A percentile compares a stretch with the other conserved stretches of the same genome.
Conservation (phyloP, 2,329 filamentous ascomycete species). For the Stachybotrys elegans region DNA sequence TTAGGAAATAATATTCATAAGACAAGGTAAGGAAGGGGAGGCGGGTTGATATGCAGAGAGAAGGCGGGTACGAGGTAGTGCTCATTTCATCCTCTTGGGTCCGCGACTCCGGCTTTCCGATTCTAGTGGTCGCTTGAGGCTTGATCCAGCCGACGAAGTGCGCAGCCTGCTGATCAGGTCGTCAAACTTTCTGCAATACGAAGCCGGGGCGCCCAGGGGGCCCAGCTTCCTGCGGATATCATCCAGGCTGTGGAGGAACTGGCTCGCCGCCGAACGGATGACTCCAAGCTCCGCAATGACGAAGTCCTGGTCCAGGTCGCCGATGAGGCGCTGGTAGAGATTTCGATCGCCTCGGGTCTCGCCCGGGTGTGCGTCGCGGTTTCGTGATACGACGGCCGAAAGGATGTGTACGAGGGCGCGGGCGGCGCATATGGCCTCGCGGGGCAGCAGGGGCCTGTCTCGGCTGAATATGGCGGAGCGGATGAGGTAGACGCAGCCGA, state of each 20-base stretch:
- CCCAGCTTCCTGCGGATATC: slow-evolving; percentile 25
- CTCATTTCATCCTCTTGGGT: slow-evolving; percentile 30
- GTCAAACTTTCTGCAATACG: slow-evolving; percentile 30
- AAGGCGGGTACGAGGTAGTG: background rate
- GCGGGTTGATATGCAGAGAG: background rate
- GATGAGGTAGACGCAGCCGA: slow-evolving; percentile 37
- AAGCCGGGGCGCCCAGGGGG: slow-evolving; percentile 24
- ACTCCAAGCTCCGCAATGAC: slow-evolving; percentile 37
- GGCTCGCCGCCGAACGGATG: slow-evolving; percentile 38
- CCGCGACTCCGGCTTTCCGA: slow-evolving; percentile 18
- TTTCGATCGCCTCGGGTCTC: slow-evolving; percentile 30
- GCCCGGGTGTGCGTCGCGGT: slow-evolving; percentile 28
- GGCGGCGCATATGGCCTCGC: slow-evolving; percentile 40
- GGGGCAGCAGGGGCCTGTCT: slow-evolving; percentile 27
- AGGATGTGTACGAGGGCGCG: slow-evolving; percentile 44
- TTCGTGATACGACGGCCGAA: slow-evolving; percentile 34
- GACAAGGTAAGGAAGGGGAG: too few relatives aligned
- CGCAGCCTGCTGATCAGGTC: slow-evolving; percentile 24
- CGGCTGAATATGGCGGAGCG: slow-evolving; percentile 33
- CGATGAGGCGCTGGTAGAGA: slow-evolving; percentile 43
- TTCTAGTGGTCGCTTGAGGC: slow-evolving; percentile 25
- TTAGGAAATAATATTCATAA: too few relatives aligned
- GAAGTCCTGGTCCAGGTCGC: slow-evolving; percentile 38
- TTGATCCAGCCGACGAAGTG: slow-evolving; percentile 18
- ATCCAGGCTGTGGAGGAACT: slow-evolving; percentile 35